phyloP scores from a whole-genome alignment of 2,329 filamentous ascomycete genomes.

The Uncinocarpus reesii region DNA sequence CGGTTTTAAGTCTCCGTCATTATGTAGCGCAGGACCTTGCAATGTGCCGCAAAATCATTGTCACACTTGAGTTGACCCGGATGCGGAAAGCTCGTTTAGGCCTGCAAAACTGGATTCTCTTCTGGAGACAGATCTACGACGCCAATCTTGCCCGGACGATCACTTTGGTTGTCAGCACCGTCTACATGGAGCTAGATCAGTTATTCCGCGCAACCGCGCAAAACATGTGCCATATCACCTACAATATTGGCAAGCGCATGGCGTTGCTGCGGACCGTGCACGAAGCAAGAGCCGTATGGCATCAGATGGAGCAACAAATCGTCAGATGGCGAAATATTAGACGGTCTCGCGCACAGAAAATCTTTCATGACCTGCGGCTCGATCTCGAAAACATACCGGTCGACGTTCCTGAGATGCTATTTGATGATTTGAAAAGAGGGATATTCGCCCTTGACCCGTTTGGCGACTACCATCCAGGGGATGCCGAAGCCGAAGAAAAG shows the following conservation, averaged over 20 bases:
- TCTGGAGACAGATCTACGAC: slow-evolving; percentile 25
- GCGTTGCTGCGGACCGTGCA: slow-evolving; percentile 17
- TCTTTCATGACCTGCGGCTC: slow-evolving; percentile 21
- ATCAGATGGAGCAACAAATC: slow-evolving; percentile 23
- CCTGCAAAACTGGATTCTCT: slow-evolving; percentile 22
- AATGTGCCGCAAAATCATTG: slow-evolving; percentile 23
- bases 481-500: slow-evolving; percentile 21
- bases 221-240: slow-evolving; percentile 22
- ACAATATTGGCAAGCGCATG: slow-evolving; percentile 18
- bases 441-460: slow-evolving; percentile 24
- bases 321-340: slow-evolving; percentile 18
- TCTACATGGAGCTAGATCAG: slow-evolving; percentile 20
- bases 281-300: slow-evolving; percentile 20
- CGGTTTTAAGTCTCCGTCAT: slow-evolving; percentile 19
- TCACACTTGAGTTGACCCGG: slow-evolving; percentile 24
- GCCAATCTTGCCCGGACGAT: slow-evolving; percentile 16
- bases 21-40: slow-evolving; percentile 21
- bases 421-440: slow-evolving; percentile 26
- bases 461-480: slow-evolving; percentile 27
- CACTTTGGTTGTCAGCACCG: slow-evolving; percentile 12
- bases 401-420: slow-evolving; percentile 23
- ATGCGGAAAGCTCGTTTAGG: slow-evolving; percentile 25
- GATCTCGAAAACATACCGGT: slow-evolving; percentile 25
- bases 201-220: slow-evolving; percentile 22
- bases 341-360: slow-evolving; percentile 19